Conservation (phyloP, 495 filamentous ascomycete species). For the Articulospora tetracladia region DNA sequence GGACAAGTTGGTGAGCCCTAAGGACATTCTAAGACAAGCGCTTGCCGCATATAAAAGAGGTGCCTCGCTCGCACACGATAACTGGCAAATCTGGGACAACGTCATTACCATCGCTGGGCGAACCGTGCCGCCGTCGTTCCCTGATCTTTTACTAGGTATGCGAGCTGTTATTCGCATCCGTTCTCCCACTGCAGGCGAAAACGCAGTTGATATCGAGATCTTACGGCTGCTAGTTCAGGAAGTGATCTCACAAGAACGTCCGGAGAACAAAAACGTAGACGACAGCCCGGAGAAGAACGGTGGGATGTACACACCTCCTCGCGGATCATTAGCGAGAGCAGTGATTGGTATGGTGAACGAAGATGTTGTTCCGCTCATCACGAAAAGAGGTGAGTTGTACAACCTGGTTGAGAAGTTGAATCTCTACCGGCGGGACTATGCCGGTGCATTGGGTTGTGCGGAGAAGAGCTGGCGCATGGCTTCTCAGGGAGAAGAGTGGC, state of each 20-base stretch:
- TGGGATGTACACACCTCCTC: constrained; percentile 39
- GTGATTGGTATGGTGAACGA: constrained; percentile 71
- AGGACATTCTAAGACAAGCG: constrained; percentile 66
- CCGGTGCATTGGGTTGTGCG: constrained; percentile 69
- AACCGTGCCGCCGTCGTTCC: constrained; percentile 66
- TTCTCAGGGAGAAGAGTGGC: constrained; percentile 44
- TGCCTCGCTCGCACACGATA: constrained; percentile 71
- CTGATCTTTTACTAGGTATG: constrained; percentile 70
- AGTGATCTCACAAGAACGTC: constrained; percentile 40
- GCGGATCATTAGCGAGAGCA: constrained; percentile 44
- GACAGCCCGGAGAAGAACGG: constrained; percentile 27
- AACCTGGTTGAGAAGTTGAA: constrained; percentile 64
- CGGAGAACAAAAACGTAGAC: constrained; percentile 21
- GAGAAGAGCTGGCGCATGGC: constrained; percentile 86
- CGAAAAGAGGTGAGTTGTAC: constrained; percentile 72
- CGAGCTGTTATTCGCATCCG: constrained; percentile 71
- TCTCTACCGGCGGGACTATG: constrained; percentile 62
- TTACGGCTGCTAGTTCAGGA: constrained; percentile 69
- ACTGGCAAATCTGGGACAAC: constrained; percentile 94
- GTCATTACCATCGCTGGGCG: constrained; percentile 80
- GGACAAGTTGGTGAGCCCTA: constrained; percentile 36
- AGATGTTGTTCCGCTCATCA: constrained; percentile 76
- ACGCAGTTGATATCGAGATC: constrained; percentile 70
- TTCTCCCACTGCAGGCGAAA: constrained; percentile 63
- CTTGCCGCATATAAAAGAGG: constrained; percentile 82